phyloP scores from a whole-genome alignment of 2,329 filamentous ascomycete species.

The Ilyonectria mors-panacis region DNA sequence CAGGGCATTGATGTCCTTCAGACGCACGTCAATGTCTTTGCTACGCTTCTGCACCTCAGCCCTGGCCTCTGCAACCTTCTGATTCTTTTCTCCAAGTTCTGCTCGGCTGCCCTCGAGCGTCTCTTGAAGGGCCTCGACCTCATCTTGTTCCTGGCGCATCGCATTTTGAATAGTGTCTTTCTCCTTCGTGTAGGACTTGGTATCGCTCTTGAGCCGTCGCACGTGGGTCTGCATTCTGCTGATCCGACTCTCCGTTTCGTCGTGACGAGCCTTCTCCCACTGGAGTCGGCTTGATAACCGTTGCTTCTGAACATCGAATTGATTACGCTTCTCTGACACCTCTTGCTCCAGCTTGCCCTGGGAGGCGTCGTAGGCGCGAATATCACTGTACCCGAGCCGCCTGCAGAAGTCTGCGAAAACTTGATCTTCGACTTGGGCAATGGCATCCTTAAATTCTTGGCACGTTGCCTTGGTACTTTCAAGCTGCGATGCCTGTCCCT shows the following conservation, averaged over 20 bases:
- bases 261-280: constrained; percentile 68
- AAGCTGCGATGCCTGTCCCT: constrained; percentile 79
- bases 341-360: constrained; percentile 95
- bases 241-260: constrained; percentile 77
- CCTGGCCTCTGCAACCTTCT: constrained; percentile 84
- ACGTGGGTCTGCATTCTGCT: constrained; percentile 76
- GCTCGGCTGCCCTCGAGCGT: constrained; percentile 78
- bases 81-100: constrained; percentile 77
- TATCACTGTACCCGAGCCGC: constrained; percentile 87
- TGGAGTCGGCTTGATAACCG: constrained; percentile 75
- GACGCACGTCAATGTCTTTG: constrained; percentile 82
- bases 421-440: constrained; percentile 88
- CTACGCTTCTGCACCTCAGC: constrained; percentile 86
- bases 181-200: constrained; percentile 78
- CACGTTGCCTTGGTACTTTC: constrained; percentile 68
- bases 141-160: constrained; percentile 80
- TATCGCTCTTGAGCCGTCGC: constrained; percentile 76
- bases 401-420: constrained; percentile 90
- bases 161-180: constrained; percentile 82
- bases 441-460: constrained; percentile 70
- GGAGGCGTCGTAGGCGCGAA: constrained; percentile 93
- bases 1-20: constrained; percentile 83
- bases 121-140: constrained; percentile 83
- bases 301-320: constrained; percentile 88
- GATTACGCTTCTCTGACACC: constrained; percentile 85